Evolutionary conservation across 75 land plant species (phyloP), one percentile per base, ranked within the genome.

Genomic region (Isoetes taiwanensis): DNA sequence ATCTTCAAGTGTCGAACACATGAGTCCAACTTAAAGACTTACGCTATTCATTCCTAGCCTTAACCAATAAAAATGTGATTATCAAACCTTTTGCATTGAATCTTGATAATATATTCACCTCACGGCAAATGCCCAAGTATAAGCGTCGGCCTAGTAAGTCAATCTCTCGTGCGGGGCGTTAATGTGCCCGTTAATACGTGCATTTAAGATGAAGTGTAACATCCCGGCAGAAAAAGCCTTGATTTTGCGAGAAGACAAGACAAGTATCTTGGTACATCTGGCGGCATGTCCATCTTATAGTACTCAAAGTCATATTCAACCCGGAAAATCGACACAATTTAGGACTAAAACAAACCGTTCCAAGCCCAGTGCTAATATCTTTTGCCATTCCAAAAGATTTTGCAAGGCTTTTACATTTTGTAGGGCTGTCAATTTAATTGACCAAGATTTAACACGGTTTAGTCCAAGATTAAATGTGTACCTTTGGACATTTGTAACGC

Each of bases 271-370:
- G 86, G 85, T 38, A 87, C 60, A 64, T 91, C 95, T 26, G 89
- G 63, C 32, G 72, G 35, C 95, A 91, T 87, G 40, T 87, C 95
- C 80, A 91, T 64, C 54, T 79, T 80, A 40, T 81, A 84, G 66
- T 68, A 91, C 41, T 78, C 53, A 43, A 91, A 91, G 37, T 87
- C 89, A 65, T 91, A 91, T 33, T 76, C 95, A 5, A 91, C 97
- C 97, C 86, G 76, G 24, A 54, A 28, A 32, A 41, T 28, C 24
- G 9, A 10, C 8, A 48, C n/a, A n/a, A n/a, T n/a, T n/a, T n/a
- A n/a, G n/a, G n/a, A n/a, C n/a, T n/a, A n/a, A n/a, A n/a, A n/a
- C n/a, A n/a, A n/a, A n/a, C n/a, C n/a, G n/a, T n/a, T n/a, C n/a
- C n/a, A n/a, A n/a, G n/a, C n/a, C n/a, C n/a, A n/a, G n/a, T n/a